These are phyloP conservation scores for Talaromyces verruculosus DNA, from an alignment of 2,329 filamentous ascomycete species.

Conservation along the genomic window DNA sequence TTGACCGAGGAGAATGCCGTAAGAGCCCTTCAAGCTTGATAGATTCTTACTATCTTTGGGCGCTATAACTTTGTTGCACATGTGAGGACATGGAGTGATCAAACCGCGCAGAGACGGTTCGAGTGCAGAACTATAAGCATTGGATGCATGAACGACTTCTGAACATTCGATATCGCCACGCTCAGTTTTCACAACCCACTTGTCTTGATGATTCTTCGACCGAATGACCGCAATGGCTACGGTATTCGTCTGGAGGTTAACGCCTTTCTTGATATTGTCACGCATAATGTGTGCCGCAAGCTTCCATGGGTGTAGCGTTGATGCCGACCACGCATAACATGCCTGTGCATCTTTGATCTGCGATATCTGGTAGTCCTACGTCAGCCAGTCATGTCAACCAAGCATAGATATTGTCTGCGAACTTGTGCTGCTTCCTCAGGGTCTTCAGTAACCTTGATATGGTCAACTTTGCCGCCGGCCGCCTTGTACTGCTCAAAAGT, in stretches of 20 bases:
- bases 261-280: background rate
- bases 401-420: background rate
- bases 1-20: background rate
- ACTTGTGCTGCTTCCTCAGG: background rate
- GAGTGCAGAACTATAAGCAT: constrained; percentile 11
- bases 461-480: constrained; percentile 9
- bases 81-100: constrained; percentile 7
- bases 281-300: constrained; percentile 14
- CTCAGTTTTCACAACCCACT: constrained; percentile 7
- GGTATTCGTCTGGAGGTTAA: constrained; percentile 8
- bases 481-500: constrained; percentile 1
- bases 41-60: background rate
- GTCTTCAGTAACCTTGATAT: constrained; percentile 3
- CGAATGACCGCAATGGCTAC: background rate
- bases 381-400: background rate
- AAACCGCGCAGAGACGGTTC: constrained; percentile 6
- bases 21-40: constrained; percentile 1
- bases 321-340: constrained; percentile 11
- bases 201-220: background rate
- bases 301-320: constrained; percentile 9
- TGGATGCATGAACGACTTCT: constrained; percentile 7
- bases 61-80: constrained; percentile 4
- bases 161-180: constrained; percentile 6
- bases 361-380: background rate
- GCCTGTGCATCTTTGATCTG: constrained; percentile 13